Evolutionary conservation across 129 eudicot genomes (phyloP).

Genomic region (Flaveria brownii): DNA sequence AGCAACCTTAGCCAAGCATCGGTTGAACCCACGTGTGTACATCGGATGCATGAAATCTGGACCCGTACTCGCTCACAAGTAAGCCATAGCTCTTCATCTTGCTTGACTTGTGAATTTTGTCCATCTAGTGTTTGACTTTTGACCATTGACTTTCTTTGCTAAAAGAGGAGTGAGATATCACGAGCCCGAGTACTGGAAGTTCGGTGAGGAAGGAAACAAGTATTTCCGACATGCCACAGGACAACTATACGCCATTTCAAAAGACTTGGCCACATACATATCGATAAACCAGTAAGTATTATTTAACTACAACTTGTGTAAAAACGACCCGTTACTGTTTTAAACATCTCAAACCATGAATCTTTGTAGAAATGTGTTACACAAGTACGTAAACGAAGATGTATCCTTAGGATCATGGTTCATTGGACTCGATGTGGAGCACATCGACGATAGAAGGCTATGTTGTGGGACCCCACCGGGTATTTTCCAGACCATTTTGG

Average conservation of each 20-base stretch:
- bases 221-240: constrained; percentile 97
- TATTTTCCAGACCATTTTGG: constrained; percentile 11
- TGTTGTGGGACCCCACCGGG: constrained; percentile 99
- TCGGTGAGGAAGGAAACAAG: constrained; percentile 92
- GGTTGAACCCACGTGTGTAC: constrained; percentile 66
- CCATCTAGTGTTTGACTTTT: constrained; percentile 10
- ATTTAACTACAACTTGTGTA: background rate
- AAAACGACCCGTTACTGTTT: background rate
- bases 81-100: constrained; percentile 26
- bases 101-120: background rate
- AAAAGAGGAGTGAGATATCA: constrained; percentile 91
- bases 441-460: constrained; percentile 74
- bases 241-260: constrained; percentile 88
- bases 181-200: constrained; percentile 96
- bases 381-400: constrained; percentile 85
- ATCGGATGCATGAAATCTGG: constrained; percentile 98
- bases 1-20: constrained; percentile 71
- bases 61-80: constrained; percentile 89
- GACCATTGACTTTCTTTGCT: background rate
- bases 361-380: constrained; percentile 62
- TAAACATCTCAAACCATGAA: background rate
- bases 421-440: constrained; percentile 84
- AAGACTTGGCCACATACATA: constrained; percentile 82
- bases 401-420: constrained; percentile 93
- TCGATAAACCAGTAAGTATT: constrained; percentile 81